A percentile compares a stretch with the other conserved stretches of the same genome.
phyloP scores from a whole-genome alignment of 2,329 filamentous ascomycete genomes.

The Chaetomiaceae sp. region DNA sequence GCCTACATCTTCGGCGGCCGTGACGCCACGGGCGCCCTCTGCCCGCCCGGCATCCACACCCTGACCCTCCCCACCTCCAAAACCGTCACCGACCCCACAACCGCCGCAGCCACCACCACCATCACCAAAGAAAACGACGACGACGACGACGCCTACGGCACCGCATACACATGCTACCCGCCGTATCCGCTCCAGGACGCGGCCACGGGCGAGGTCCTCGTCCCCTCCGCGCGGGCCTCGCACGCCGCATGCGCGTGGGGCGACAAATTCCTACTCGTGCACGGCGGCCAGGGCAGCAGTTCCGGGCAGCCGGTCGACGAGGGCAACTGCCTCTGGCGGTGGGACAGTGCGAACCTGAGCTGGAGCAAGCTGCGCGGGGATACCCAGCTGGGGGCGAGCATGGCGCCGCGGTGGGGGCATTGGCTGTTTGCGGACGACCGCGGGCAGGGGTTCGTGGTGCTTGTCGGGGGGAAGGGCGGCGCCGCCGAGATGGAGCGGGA shows the following conservation, averaged over 20 bases:
- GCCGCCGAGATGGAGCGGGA: constrained; percentile 34
- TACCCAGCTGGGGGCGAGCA: constrained; percentile 31
- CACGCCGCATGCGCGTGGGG: constrained; percentile 36
- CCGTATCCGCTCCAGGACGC: constrained; percentile 29
- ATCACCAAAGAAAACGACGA: neutral
- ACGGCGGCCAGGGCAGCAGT: constrained; percentile 34
- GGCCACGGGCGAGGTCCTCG: constrained; percentile 28
- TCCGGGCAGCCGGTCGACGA: constrained; percentile 33
- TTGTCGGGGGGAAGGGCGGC: constrained; percentile 42
- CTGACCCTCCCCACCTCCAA: constrained; percentile 41
- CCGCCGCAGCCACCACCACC: neutral
- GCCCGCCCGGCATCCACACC: constrained; percentile 48
- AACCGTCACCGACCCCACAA: neutral
- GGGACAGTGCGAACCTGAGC: constrained; percentile 33
- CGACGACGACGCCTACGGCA: constrained; percentile 21
- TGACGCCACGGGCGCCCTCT: constrained; percentile 34
- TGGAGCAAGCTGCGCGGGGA: constrained; percentile 34
- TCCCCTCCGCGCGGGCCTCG: constrained; percentile 32
- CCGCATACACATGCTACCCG: constrained; percentile 33
- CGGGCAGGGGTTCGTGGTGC: constrained; percentile 47
- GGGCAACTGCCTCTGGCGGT: constrained; percentile 36
- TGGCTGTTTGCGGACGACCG: constrained; percentile 36
- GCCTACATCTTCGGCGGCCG: constrained; percentile 31
- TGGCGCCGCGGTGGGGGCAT: constrained; percentile 32
- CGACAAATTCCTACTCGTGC: constrained; percentile 31